Evolutionary conservation across 495 filamentous ascomycete species (phyloP).

Genomic region (Tuber calosporum): DNA sequence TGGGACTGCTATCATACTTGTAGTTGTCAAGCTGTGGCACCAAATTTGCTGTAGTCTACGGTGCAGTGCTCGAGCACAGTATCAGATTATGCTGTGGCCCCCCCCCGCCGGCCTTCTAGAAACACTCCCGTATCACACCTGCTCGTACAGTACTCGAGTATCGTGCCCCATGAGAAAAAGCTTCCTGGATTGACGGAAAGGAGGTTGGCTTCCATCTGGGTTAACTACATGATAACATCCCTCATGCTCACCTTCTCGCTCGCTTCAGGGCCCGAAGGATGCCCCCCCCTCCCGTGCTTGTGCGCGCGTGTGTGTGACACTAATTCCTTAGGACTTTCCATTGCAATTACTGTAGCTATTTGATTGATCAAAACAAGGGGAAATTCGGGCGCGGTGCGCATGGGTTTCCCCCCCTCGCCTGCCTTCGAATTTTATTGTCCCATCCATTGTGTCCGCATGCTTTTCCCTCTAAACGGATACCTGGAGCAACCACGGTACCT

Average conservation of each 20-base stretch:
- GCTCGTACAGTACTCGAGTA: no score
- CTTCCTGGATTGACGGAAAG: neutral
- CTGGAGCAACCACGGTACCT: neutral
- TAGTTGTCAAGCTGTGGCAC: neutral
- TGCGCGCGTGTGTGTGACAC: neutral
- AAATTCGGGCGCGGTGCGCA: slow-evolving; percentile 18
- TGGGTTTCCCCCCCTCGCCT: slow-evolving; percentile 4
- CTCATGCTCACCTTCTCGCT: neutral
- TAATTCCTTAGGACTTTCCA: neutral
- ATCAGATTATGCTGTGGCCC: neutral
- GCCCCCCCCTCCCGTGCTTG: no score
- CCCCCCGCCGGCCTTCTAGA: neutral
- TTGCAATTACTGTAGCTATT: neutral
- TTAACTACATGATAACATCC: neutral
- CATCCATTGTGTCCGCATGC: slow-evolving; percentile 18
- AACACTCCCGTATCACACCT: neutral
- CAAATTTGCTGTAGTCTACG: neutral
- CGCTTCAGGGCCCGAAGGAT: neutral
- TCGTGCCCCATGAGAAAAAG: neutral
- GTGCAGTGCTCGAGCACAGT: no score
- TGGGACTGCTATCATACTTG: no score
- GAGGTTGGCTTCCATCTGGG: neutral
- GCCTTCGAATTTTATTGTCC: slow-evolving; percentile 11
- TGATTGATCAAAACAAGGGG: slow-evolving; percentile 20
- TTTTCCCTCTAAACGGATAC: slow-evolving; percentile 19